Evolutionary conservation across 495 filamentous ascomycete species (phyloP).

Genomic region (Penicillium cinerascens): DNA sequence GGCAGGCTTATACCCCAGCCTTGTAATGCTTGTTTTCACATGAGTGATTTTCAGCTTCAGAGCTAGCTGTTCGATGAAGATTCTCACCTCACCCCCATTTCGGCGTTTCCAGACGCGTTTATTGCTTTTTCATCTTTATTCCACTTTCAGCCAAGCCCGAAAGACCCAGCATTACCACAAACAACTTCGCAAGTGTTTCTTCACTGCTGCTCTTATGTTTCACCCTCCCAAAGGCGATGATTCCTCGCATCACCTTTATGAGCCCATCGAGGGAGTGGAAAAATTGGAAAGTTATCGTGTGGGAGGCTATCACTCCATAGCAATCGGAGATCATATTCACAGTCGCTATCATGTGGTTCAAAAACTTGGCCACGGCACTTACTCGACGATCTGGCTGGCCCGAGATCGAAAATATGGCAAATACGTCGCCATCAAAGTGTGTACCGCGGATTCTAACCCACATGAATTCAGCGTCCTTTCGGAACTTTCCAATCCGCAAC

Average conservation of each 20-base stretch:
- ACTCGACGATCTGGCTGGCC: slow-evolving; percentile 34
- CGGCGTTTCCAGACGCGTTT: too few species aligned
- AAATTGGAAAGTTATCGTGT: slow-evolving; percentile 28
- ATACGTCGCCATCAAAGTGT: slow-evolving; percentile 35
- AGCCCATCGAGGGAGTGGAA: slow-evolving; percentile 31
- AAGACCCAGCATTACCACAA: too few species aligned
- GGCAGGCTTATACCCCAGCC: too few species aligned
- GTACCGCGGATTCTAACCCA: slow-evolving; percentile 25
- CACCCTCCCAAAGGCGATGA: too few species aligned
- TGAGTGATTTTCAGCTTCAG: too few species aligned
- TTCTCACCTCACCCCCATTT: too few species aligned
- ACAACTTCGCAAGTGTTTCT: too few species aligned
- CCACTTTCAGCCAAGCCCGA: too few species aligned
- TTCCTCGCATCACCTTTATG: slow-evolving; percentile 26
- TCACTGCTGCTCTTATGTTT: too few species aligned
- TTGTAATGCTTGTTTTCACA: too few species aligned
- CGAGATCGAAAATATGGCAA: slow-evolving; percentile 21
- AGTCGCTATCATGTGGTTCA: slow-evolving; percentile 33
- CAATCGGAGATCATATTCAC: slow-evolving; percentile 34
- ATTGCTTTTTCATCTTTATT: too few species aligned
- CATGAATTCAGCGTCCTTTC: slow-evolving; percentile 17
- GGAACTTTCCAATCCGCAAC: slow-evolving; percentile 8
- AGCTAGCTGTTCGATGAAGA: too few species aligned
- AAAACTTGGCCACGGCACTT: slow-evolving; percentile 34
- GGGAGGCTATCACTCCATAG: slow-evolving; percentile 34